phyloP scores from a whole-genome alignment of 2,329 filamentous ascomycete species.

The Akanthomyces muscarius region DNA sequence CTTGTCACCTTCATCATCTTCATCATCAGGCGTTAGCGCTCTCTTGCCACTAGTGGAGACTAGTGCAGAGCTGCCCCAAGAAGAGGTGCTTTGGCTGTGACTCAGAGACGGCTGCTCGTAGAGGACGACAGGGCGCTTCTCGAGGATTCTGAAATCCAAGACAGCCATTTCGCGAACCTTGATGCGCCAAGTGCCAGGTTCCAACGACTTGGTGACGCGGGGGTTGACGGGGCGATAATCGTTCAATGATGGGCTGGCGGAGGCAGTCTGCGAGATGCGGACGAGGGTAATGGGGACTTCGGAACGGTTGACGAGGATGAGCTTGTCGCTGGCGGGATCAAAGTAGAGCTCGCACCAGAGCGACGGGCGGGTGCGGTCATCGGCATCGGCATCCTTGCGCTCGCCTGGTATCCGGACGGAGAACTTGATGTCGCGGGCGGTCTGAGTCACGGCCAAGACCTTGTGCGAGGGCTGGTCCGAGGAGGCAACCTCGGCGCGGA shows the following conservation, averaged over 20 bases:
- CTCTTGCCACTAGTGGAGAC: constrained; percentile 49
- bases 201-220: constrained; percentile 42
- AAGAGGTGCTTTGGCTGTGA: constrained; percentile 30
- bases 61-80: constrained; percentile 30
- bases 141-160: constrained; percentile 55
- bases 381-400: constrained; percentile 40
- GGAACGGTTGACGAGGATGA: constrained; percentile 53
- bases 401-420: constrained; percentile 56
- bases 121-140: constrained; percentile 47
- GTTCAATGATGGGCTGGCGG: constrained; percentile 37
- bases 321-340: constrained; percentile 54
- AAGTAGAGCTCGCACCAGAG: constrained; percentile 60
- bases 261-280: constrained; percentile 39
- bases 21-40: constrained; percentile 42
- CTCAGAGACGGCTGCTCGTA: constrained; percentile 30
- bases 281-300: constrained; percentile 50
- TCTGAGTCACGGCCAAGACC: constrained; percentile 58
- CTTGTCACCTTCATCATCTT: constrained; percentile 36
- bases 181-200: constrained; percentile 56
- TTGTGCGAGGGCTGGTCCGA: constrained; percentile 51
- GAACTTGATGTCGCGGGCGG: constrained; percentile 56
- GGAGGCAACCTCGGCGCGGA: constrained; percentile 51
- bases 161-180: constrained; percentile 46
- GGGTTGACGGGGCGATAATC: constrained; percentile 44
- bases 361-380: constrained; percentile 42